Evolutionary conservation across 306 rosid genomes (phyloP).

Genomic region (Styphnolobium japonicum): DNA sequence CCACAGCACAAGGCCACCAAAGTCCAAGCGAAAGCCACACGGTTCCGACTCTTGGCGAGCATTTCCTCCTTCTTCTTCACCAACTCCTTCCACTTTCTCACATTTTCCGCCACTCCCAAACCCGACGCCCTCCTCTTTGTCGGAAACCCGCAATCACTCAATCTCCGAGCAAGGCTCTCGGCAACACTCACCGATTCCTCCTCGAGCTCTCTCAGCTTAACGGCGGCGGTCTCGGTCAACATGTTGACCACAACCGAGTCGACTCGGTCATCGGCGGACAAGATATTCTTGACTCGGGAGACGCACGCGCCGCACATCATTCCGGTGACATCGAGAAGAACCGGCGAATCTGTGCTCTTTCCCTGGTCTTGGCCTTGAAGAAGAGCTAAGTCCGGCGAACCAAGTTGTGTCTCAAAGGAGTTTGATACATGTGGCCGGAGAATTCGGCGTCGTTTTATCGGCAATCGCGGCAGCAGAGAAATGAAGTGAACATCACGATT

Average conservation of each 20-base stretch:
- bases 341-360: constrained; percentile 45
- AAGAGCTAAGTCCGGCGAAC: constrained; percentile 2
- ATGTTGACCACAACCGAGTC: constrained; percentile 90
- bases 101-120: constrained; percentile 79
- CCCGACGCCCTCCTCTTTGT: constrained; percentile 67
- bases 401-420: constrained; percentile 39
- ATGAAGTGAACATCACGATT: constrained; percentile 36
- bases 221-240: constrained; percentile 98
- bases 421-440: constrained; percentile 34
- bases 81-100: constrained; percentile 89
- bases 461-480: constrained; percentile 24
- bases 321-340: constrained; percentile 81
- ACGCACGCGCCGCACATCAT: constrained; percentile 98
- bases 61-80: constrained; percentile 72
- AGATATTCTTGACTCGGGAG: constrained; percentile 77
- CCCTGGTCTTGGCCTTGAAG: constrained; percentile 5
- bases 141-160: constrained; percentile 85
- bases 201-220: constrained; percentile 44
- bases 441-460: constrained; percentile 29
- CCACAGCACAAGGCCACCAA: constrained; percentile 94
- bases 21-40: constrained; percentile 93
- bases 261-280: constrained; percentile 76
- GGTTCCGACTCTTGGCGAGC: constrained; percentile 66
- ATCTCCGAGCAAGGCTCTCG: constrained; percentile 63
- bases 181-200: constrained; percentile 41